These are phyloP conservation scores for Beta macrorhiza DNA, from an alignment of 179 eudicot genomes.

Conservation along the genomic window DNA sequence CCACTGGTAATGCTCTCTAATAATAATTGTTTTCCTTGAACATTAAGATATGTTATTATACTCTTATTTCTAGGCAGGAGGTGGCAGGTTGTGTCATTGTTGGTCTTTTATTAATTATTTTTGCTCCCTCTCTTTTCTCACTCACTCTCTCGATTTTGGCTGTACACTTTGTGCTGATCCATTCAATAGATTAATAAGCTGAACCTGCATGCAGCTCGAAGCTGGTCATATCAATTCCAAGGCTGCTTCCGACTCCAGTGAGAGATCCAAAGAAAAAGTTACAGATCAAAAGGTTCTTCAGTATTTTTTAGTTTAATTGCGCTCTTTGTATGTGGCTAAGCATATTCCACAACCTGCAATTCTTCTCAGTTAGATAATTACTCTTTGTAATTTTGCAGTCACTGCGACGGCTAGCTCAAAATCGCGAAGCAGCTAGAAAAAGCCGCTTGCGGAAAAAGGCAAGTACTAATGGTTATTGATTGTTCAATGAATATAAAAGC, in stretches of 20 bases:
- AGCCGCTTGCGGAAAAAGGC: conserved; percentile 92
- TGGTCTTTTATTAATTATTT: not conserved
- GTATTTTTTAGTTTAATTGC: not conserved
- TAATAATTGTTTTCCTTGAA: not conserved
- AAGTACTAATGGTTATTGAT: conserved; percentile 15
- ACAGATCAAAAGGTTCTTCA: conserved; percentile 77
- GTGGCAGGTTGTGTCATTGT: not conserved
- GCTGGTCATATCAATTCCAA: conserved; percentile 36
- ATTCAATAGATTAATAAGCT: not conserved
- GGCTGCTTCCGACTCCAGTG: conserved; percentile 74
- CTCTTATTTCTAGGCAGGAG: not conserved
- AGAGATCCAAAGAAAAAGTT: conserved; percentile 73
- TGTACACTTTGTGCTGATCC: not conserved
- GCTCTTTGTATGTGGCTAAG: not conserved
- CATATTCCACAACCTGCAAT: not conserved
- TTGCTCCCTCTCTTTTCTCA: not conserved
- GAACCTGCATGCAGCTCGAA: conserved; percentile 35
- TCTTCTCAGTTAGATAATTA: conserved; percentile 2
- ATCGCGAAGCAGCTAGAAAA: conserved; percentile 98
- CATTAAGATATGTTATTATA: not conserved
- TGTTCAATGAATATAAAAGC: not conserved
- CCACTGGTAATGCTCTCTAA: conserved; percentile 34
- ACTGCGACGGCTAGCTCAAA: conserved; percentile 87
- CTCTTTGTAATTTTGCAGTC: conserved; percentile 49
- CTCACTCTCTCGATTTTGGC: not conserved